Base-by-base conservation (phyloP, 805 yeast species). In the Hanseniaspora clermontiae region DNA sequence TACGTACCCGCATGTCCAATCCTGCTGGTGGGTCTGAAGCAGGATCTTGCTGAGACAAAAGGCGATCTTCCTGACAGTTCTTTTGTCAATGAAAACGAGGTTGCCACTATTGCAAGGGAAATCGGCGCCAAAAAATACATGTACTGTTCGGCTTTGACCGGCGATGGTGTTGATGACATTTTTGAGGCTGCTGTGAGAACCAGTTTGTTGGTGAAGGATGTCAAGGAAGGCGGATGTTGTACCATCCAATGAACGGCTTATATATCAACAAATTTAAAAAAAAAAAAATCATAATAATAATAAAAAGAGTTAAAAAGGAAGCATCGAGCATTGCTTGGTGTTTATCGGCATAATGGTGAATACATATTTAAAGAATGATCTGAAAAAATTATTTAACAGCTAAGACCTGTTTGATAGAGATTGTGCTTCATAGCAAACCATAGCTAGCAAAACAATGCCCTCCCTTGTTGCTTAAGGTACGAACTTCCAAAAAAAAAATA, bases 91-190 rank as follows among this genome's bases (percentile, higher is more conserved):
- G 62, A 54, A 10, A 65, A 62, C 43, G 78, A 77, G 60, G 97
- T 85, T 5, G 84, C 83, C 61, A 74, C 73, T 50, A 84, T 82
- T 29, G 95, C 96, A 0, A 76, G 76, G 56, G 77, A 79, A 56
- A 84, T 90, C 42, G 95, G 95, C 5, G 96, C 96, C 1, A 81
- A 84, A 60, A 77, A 74, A 59, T 90, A 87, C 66, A 70, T 90
- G 65, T 96, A 90, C 64, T 87, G 96, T 65, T 85, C 95, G 49
- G 88, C 97, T 1, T 72, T 90, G 61, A 87, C 95, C 1, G 97
- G 97, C 5, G 95, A 87, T 66, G 95, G 95, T 12, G 97, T 90
- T 24, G 96, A 89, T 68, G 95, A 87, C 65, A 90, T 90, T 2
- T 89, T 90, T 67, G 97, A 90, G 69, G 80, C 81, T 51, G 96